Evolutionary conservation across 352 stramenopile genomes (phyloP), one percentile per base, ranked within the genome.

Genomic region (Phytophthora nicotianae): DNA sequence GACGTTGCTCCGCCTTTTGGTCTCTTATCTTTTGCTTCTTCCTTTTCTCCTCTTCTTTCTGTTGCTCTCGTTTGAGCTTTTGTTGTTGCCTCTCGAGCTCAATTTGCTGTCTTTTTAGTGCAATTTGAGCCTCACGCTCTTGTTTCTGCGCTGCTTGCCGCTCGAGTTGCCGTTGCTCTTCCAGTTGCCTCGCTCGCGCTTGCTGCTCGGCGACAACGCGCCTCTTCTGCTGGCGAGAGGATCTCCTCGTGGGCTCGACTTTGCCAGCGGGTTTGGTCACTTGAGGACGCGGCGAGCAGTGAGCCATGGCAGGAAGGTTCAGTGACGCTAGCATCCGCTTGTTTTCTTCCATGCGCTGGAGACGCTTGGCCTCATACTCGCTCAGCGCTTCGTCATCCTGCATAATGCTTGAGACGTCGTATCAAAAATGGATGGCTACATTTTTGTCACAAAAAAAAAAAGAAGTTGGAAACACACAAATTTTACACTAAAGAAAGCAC

Each of bases 201-300:
- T 61, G 27, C 5, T 38, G 16, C 16, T 71, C 21, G 0, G 50
- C 50, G 19, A 58, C 43, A 6, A 26, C 45, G 4, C 58, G 63
- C 6, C 8, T 13, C 27, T 55, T 49, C 5, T 48, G 13, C 40
- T 71, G 45, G 7, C 57, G 57, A 40, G 55, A 88, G 75, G 41
- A 69, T 55, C 51, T 80, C 72, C 50, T 72, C 40, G 68, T 88
- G 65, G 37, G 32, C 41, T 64, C 40, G 45, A 64, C 11, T 63
- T 40, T 55, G 9, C 54, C 47, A 5, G 14, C 23, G 10, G 45
- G 0, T 61, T 72, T 69, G 3, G n/a, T 0, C 11, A 20, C 11
- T 35, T 61, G 32, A 4, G 41, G 26, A 13, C 48, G 52, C 26
- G 41, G 19, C 3, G 47, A 45, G 10, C 23, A 19, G 0, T 52